phyloP scores from a whole-genome alignment of 2,329 filamentous ascomycete genomes.

The Botryotinia narcissicola region DNA sequence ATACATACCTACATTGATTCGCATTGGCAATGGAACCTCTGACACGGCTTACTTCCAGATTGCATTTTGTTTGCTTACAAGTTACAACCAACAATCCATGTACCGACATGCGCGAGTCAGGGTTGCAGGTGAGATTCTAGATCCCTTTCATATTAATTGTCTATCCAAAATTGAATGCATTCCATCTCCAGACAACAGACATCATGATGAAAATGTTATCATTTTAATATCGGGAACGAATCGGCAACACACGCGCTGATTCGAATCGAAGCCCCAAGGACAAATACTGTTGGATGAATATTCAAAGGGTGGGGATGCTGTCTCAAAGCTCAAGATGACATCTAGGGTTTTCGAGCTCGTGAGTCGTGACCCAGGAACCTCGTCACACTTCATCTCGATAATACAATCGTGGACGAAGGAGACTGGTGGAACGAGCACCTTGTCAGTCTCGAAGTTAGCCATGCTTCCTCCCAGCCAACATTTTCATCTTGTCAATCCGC shows the following conservation, averaged over 20 bases:
- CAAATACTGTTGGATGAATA: neutral
- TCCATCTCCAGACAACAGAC: neutral
- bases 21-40: neutral
- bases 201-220: neutral
- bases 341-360: slow-evolving; percentile 24
- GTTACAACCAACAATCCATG: slow-evolving; percentile 20
- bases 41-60: neutral
- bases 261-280: neutral
- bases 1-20: neutral
- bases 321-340: slow-evolving; percentile 22
- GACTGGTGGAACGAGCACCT: slow-evolving; percentile 26
- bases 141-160: slow-evolving; percentile 2
- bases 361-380: slow-evolving; percentile 21
- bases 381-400: slow-evolving; percentile 19
- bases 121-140: slow-evolving; percentile 20
- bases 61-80: slow-evolving; percentile 27
- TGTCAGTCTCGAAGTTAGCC: neutral
- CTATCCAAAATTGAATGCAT: slow-evolving; percentile 1
- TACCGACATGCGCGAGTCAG: slow-evolving; percentile 28
- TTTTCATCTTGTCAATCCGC: neutral
- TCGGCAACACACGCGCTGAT: neutral
- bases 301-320: slow-evolving; percentile 6
- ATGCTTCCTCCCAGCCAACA: neutral
- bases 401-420: slow-evolving; percentile 32
- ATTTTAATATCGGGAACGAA: neutral